Conservation (phyloP, 371 early-diverging fungal genomes). For the Mortierella sp. region DNA sequence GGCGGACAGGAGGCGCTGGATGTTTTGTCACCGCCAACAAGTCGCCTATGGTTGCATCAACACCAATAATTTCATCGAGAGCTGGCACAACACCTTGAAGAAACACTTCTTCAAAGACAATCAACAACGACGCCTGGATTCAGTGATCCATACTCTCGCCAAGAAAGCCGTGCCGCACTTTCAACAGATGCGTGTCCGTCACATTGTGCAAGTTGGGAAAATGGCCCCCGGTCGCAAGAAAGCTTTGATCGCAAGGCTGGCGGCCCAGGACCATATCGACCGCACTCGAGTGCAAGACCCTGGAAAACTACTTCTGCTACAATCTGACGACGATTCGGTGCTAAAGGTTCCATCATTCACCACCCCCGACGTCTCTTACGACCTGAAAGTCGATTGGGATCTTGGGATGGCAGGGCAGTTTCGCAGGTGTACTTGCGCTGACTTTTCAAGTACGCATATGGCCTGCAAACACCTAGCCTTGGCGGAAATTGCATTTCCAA, state of each 20-base stretch:
- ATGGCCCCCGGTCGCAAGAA: slow-evolving; percentile 16
- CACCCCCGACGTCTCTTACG: background rate
- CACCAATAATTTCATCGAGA: slow-evolving; percentile 24
- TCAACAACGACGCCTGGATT: slow-evolving; percentile 21
- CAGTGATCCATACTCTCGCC: slow-evolving; percentile 22
- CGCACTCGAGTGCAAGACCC: background rate
- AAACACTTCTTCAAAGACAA: slow-evolving; percentile 17
- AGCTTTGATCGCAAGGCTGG: background rate
- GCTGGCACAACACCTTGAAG: slow-evolving; percentile 17
- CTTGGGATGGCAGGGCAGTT: background rate
- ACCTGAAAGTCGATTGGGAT: background rate
- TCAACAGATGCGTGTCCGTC: slow-evolving; percentile 18
- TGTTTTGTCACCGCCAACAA: slow-evolving; percentile 16
- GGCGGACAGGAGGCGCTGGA: slow-evolving; percentile 13
- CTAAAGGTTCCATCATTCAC: slow-evolving; percentile 19
- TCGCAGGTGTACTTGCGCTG: background rate
- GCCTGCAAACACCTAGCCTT: background rate
- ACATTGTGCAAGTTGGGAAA: slow-evolving; percentile 6
- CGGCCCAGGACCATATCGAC: slow-evolving; percentile 10
- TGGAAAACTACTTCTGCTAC: background rate
- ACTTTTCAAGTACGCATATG: background rate
- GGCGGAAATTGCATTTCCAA: background rate
- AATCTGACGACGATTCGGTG: background rate
- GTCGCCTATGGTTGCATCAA: slow-evolving; percentile 4
- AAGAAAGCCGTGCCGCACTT: slow-evolving; percentile 14